These are phyloP conservation scores for Corymbia maculata DNA, from an alignment of 345 rosid genomes.

Conservation along the genomic window DNA sequence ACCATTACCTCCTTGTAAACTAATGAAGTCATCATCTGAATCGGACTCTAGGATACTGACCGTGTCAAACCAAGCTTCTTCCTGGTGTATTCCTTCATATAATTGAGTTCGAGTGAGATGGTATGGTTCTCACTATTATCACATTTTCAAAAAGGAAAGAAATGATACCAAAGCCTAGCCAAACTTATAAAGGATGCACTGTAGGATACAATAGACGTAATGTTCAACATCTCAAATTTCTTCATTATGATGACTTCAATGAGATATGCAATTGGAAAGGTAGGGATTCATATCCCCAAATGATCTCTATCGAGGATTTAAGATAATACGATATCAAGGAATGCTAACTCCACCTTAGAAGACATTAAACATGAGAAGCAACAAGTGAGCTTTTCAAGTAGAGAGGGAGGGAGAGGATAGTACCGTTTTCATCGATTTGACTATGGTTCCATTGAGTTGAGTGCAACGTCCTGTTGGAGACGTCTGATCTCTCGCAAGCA, in stretches of 20 bases:
- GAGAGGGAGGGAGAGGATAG: background rate
- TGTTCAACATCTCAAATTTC: background rate
- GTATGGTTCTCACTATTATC: background rate
- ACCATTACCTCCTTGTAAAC: conserved; percentile 20
- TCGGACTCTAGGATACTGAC: conserved; percentile 74
- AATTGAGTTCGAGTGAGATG: background rate
- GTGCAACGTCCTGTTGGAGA: conserved; percentile 48
- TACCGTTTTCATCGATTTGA: conserved; percentile 57
- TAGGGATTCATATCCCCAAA: background rate
- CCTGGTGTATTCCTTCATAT: conserved; percentile 48
- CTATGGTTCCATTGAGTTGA: conserved; percentile 69
- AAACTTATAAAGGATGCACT: background rate
- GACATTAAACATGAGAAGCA: background rate
- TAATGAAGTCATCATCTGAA: conserved; percentile 62
- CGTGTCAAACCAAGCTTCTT: conserved; percentile 76
- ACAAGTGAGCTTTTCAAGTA: background rate
- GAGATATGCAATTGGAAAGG: background rate
- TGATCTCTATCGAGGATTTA: background rate
- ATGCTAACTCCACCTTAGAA: background rate
- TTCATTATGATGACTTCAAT: background rate
- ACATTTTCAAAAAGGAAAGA: background rate
- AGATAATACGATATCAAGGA: background rate
- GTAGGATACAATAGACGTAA: background rate
- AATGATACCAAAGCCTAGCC: background rate
- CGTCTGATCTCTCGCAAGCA: conserved; percentile 48